A percentile compares a stretch with the other conserved stretches of the same genome.
These are phyloP conservation scores for Plasmodium falciparum DNA, from an alignment of 169 alveolate genomes.

Conservation along the genomic window DNA sequence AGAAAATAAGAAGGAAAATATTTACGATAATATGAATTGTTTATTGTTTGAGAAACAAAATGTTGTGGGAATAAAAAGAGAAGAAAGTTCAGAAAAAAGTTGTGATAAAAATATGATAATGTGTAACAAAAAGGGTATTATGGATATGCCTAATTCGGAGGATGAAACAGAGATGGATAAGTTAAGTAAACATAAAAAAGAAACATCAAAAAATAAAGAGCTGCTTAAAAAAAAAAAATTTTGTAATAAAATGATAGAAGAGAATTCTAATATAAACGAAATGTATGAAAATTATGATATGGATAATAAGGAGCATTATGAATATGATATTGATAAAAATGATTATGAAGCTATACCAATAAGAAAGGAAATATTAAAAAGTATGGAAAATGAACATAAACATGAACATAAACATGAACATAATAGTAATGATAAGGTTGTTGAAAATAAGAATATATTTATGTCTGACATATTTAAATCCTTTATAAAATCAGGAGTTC, in stretches of 20 bases:
- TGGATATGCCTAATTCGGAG: not conserved
- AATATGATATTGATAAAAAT: not conserved
- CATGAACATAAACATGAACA: not conserved
- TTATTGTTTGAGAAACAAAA: constrained; percentile 16
- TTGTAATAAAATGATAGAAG: too few relatives aligned
- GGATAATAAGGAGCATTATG: too few relatives aligned
- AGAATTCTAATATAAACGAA: too few relatives aligned
- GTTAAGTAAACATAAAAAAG: not conserved
- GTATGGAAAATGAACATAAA: not conserved
- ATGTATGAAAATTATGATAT: too few relatives aligned
- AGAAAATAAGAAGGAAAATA: not conserved
- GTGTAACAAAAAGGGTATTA: not conserved
- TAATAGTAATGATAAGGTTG: not conserved
- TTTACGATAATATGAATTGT: constrained; percentile 7
- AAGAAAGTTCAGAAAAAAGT: constrained; percentile 11
- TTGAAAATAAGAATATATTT: constrained; percentile 21
- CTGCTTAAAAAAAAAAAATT: not conserved
- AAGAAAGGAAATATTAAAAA: not conserved
- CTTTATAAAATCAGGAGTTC: constrained; percentile 21
- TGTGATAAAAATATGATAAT: not conserved
- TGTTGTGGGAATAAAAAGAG: constrained; percentile 11
- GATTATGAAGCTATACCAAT: not conserved
- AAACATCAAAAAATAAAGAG: not conserved
- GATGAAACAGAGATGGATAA: not conserved
- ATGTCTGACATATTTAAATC: constrained; percentile 43